Evolutionary conservation across 495 filamentous ascomycete genomes (phyloP).

Genomic region (Penicillium verhagenii): DNA sequence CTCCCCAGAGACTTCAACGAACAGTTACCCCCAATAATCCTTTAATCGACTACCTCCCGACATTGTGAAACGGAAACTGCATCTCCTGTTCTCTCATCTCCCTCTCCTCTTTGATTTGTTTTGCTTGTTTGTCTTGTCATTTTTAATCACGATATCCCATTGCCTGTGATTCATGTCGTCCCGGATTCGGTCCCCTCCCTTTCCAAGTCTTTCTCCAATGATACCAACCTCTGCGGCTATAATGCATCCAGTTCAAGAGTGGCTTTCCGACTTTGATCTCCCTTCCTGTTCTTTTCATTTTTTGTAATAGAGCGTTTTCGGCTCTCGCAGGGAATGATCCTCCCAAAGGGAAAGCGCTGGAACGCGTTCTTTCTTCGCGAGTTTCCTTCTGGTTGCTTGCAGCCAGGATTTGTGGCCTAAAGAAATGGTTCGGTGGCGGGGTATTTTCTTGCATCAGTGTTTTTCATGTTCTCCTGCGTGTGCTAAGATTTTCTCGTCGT

Average conservation of each 20-base stretch:
- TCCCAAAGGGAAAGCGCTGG: slow-evolving; percentile 1
- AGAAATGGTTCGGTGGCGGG: neutral
- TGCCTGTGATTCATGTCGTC: slow-evolving; percentile 41
- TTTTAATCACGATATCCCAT: slow-evolving; percentile 42
- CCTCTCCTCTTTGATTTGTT: slow-evolving; percentile 10
- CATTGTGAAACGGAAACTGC: slow-evolving; percentile 24
- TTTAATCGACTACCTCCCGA: slow-evolving; percentile 13
- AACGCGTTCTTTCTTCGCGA: neutral
- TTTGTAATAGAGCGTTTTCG: slow-evolving; percentile 37
- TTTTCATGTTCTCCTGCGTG: neutral
- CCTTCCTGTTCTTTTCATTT: slow-evolving; percentile 31
- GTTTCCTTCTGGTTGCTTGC: slow-evolving; percentile 1
- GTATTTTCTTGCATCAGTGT: neutral
- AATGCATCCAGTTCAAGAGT: slow-evolving; percentile 36
- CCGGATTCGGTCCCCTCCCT: slow-evolving; percentile 26
- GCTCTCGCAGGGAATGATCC: slow-evolving; percentile 6
- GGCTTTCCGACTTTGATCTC: slow-evolving; percentile 31
- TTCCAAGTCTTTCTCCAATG: slow-evolving; percentile 39
- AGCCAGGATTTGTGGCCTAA: slow-evolving; percentile 1
- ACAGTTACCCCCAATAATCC: slow-evolving; percentile 46
- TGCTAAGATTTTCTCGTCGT: neutral
- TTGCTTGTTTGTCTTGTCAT: slow-evolving; percentile 5
- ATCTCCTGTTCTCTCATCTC: slow-evolving; percentile 15
- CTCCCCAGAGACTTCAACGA: slow-evolving; percentile 43
- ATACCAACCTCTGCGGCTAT: slow-evolving; percentile 43